Percentiles rank a stretch among this genome's conserved stretches.
Conservation (phyloP, 1,139 yeast genomes). For the Geotrichum reessii region DNA sequence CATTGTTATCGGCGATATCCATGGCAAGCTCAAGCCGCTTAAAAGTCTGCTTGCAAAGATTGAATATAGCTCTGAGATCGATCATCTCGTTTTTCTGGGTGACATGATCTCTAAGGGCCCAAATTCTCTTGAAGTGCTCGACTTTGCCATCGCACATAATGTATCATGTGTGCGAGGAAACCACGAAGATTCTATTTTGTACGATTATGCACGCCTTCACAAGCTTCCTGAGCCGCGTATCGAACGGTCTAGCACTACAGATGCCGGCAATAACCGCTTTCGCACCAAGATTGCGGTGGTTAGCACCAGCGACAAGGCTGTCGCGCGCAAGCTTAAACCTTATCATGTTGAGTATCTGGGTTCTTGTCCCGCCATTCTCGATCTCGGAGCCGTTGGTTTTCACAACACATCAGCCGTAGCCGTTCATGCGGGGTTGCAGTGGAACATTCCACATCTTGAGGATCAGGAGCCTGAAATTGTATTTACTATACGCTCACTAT, state of each 20-base stretch:
- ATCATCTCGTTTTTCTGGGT: constrained; percentile 68
- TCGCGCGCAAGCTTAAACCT: constrained; percentile 57
- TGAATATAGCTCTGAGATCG: constrained; percentile 44
- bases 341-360: constrained; percentile 55
- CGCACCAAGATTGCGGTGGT: not conserved
- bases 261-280: not conserved
- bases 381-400: constrained; percentile 56
- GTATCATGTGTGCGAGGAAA: constrained; percentile 81
- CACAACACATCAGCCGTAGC: constrained; percentile 51
- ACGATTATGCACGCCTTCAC: constrained; percentile 56
- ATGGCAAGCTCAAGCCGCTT: constrained; percentile 64
- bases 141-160: constrained; percentile 49
- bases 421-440: constrained; percentile 71
- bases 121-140: constrained; percentile 63
- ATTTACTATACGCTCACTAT: constrained; percentile 55
- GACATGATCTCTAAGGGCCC: constrained; percentile 86
- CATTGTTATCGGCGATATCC: constrained; percentile 82
- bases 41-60: constrained; percentile 43
- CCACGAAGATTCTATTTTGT: constrained; percentile 68
- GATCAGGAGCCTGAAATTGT: constrained; percentile 59
- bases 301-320: constrained; percentile 41
- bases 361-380: constrained; percentile 57
- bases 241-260: constrained; percentile 9
- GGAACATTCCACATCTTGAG: constrained; percentile 49
- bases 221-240: constrained; percentile 39